phyloP scores from a whole-genome alignment of 208 protist species.

The Leishmania arabica region DNA sequence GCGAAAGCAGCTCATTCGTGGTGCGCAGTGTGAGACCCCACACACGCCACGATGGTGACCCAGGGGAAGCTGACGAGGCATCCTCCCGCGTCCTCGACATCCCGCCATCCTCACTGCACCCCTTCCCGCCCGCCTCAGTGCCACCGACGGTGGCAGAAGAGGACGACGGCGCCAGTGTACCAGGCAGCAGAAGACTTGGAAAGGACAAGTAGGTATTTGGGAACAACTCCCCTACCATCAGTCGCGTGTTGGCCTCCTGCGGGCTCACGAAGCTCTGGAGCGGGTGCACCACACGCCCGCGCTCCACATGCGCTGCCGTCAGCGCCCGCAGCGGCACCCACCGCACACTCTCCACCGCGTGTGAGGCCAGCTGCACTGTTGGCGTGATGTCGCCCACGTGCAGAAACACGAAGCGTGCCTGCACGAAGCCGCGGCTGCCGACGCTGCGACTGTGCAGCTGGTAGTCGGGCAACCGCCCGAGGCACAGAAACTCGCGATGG shows the following conservation, averaged over 20 bases:
- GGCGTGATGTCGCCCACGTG: conserved; percentile 73
- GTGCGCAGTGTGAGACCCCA: conserved; percentile 75
- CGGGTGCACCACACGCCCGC: conserved; percentile 49
- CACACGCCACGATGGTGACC: conserved; percentile 39
- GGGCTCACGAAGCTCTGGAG: conserved; percentile 49
- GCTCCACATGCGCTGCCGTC: conserved; percentile 24
- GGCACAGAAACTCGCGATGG: conserved; percentile 45
- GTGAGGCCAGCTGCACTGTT: conserved; percentile 41
- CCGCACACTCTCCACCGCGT: conserved; percentile 59
- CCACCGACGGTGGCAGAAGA: background rate
- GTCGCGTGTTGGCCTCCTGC: conserved; percentile 42
- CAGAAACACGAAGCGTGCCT: conserved; percentile 80
- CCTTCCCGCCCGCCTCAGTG: background rate
- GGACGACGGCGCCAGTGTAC: conserved; percentile 5
- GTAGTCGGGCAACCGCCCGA: conserved; percentile 69
- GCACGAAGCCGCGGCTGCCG: conserved; percentile 35
- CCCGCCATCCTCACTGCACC: background rate
- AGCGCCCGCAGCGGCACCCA: conserved; percentile 66
- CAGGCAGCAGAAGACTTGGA: conserved; percentile 40
- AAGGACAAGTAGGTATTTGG: conserved; percentile 52
- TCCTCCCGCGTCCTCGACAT: background rate
- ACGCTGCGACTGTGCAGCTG: conserved; percentile 36
- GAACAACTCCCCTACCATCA: conserved; percentile 58
- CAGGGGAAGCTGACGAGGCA: background rate
- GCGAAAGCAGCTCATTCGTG: conserved; percentile 55